A percentile compares a stretch with the other conserved stretches of the same genome.
Conservation (phyloP, 2,329 filamentous ascomycete species). For the Cercospora sp. region DNA sequence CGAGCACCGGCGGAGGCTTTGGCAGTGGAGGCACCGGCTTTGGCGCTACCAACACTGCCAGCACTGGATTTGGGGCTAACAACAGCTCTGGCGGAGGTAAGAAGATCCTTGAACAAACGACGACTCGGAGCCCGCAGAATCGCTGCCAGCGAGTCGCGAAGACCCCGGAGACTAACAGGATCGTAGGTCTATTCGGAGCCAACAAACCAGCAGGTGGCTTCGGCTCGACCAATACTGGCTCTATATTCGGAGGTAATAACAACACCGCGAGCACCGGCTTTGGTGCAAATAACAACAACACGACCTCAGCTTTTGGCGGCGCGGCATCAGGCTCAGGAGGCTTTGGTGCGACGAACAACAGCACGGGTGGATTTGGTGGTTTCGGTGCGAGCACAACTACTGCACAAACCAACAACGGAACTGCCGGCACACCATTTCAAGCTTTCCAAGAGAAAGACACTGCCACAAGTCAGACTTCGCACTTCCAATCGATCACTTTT, state of each 20-base stretch:
- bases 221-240: constrained; percentile 46
- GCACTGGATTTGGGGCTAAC: constrained; percentile 43
- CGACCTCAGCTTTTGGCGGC: constrained; percentile 17
- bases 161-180: constrained; percentile 13
- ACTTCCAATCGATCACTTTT: constrained; percentile 78
- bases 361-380: constrained; percentile 27
- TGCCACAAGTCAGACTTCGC: constrained; percentile 58
- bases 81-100: constrained; percentile 36
- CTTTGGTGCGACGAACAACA: constrained; percentile 43
- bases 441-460: constrained; percentile 73
- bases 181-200: constrained; percentile 39
- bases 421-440: constrained; percentile 64
- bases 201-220: constrained; percentile 51
- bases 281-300: constrained; percentile 31
- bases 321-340: constrained; percentile 24
- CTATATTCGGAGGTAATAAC: constrained; percentile 43
- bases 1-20: constrained; percentile 29
- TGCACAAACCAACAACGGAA: constrained; percentile 61
- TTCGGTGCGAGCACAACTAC: constrained; percentile 50
- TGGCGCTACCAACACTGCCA: constrained; percentile 28
- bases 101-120: constrained; percentile 21
- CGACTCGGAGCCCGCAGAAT: background rate
- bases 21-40: constrained; percentile 32
- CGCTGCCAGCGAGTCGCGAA: background rate
- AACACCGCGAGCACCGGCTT: constrained; percentile 42